Evolutionary conservation across 2,329 filamentous ascomycete genomes (phyloP).

Genomic region (Hymenoscyphus fructigenus): DNA sequence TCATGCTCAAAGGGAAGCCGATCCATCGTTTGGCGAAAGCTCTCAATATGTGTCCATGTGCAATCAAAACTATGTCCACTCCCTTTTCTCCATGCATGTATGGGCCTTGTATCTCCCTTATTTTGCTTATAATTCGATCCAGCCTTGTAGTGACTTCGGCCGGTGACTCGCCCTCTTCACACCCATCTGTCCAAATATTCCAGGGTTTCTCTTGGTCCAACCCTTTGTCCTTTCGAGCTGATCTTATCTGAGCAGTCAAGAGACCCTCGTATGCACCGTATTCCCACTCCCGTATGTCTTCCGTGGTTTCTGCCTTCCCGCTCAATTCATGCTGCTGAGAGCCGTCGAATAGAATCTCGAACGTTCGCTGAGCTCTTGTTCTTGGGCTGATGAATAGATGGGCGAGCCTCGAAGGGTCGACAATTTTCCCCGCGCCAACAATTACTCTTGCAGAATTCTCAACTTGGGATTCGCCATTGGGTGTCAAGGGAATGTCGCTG

Average conservation of each 20-base stretch:
- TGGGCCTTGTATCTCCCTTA: slow-evolving; percentile 48
- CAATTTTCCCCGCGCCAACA: slow-evolving; percentile 47
- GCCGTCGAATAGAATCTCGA: slow-evolving; percentile 44
- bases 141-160: slow-evolving; percentile 47
- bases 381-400: slow-evolving; percentile 49
- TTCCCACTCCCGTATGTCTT: slow-evolving; percentile 51
- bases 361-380: slow-evolving; percentile 46
- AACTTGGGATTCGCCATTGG: slow-evolving; percentile 44
- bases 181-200: slow-evolving; percentile 54
- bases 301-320: slow-evolving; percentile 37
- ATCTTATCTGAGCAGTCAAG: slow-evolving; percentile 44
- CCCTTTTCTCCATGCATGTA: slow-evolving; percentile 43
- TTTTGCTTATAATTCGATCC: slow-evolving; percentile 49
- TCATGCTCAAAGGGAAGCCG: slow-evolving; percentile 40
- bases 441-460: slow-evolving; percentile 41
- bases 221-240: slow-evolving; percentile 39
- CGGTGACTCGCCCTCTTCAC: slow-evolving; percentile 49
- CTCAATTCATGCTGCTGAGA: slow-evolving; percentile 23
- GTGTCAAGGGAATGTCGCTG: slow-evolving; percentile 43
- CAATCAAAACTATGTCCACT: slow-evolving; percentile 50
- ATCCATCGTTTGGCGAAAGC: slow-evolving; percentile 57
- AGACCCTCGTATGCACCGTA: slow-evolving; percentile 52
- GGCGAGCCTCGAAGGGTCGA: slow-evolving; percentile 46
- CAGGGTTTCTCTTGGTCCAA: slow-evolving; percentile 46
- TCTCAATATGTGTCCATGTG: slow-evolving; percentile 50